Evolutionary conservation across 2,329 filamentous ascomycete species (phyloP).

Genomic region (Triangularia verruculosa): DNA sequence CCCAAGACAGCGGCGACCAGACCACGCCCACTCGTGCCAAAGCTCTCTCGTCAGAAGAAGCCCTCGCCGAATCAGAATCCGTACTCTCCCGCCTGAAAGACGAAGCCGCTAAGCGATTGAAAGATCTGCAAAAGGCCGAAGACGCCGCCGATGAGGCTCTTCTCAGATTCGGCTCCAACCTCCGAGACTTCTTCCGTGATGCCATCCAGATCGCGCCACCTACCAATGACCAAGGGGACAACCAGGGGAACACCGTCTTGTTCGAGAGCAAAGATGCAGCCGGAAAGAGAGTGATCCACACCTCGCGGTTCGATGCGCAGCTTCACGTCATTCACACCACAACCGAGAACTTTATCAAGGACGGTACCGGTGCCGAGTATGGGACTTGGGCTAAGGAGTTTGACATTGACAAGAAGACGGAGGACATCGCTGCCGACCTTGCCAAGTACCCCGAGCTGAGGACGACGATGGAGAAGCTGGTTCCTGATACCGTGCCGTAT

Average conservation of each 20-base stretch:
- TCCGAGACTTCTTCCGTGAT: constrained; percentile 85
- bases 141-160: constrained; percentile 95
- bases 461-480: constrained; percentile 87
- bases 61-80: constrained; percentile 51
- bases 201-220: constrained; percentile 86
- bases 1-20: constrained; percentile 29
- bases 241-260: constrained; percentile 56
- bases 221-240: constrained; percentile 42
- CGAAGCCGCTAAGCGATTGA: constrained; percentile 79
- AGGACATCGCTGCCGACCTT: constrained; percentile 75
- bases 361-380: constrained; percentile 75
- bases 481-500: constrained; percentile 91
- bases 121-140: constrained; percentile 86
- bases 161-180: constrained; percentile 83
- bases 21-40: constrained; percentile 47
- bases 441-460: constrained; percentile 84
- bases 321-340: constrained; percentile 92
- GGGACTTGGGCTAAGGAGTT: constrained; percentile 70
- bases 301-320: constrained; percentile 91
- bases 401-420: constrained; percentile 79
- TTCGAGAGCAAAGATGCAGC: constrained; percentile 92
- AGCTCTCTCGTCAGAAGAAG: constrained; percentile 42
- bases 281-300: constrained; percentile 91
- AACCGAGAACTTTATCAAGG: constrained; percentile 75
- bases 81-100: constrained; percentile 73